Evolutionary conservation across 805 yeast species (phyloP).

Genomic region (Candida takata): DNA sequence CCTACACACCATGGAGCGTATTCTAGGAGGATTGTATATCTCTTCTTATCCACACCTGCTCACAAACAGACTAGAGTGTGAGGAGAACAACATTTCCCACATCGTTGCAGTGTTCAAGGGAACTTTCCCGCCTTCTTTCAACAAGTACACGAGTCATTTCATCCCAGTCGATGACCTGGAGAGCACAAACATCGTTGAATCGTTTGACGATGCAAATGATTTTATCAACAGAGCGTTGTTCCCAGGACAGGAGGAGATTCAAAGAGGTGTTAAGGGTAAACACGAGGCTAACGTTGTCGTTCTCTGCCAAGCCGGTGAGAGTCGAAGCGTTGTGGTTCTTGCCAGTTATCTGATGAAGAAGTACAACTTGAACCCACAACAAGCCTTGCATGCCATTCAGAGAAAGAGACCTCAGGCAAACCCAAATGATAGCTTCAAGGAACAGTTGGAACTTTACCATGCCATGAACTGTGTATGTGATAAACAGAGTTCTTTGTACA

Average conservation of each 20-base stretch:
- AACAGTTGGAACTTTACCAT: constrained; percentile 63
- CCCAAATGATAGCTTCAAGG: constrained; percentile 70
- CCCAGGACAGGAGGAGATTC: constrained; percentile 29
- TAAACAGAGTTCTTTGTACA: constrained; percentile 29
- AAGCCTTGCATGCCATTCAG: constrained; percentile 71
- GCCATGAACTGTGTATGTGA: constrained; percentile 32
- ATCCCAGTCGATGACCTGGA: constrained; percentile 69
- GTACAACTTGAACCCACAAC: constrained; percentile 47
- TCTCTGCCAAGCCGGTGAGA: constrained; percentile 89
- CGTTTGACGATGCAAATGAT: constrained; percentile 51
- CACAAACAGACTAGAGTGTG: constrained; percentile 42
- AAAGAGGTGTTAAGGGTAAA: constrained; percentile 21
- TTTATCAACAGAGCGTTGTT: constrained; percentile 64
- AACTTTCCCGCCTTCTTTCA: constrained; percentile 45
- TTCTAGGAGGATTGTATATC: constrained; percentile 74
- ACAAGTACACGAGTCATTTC: constrained; percentile 46
- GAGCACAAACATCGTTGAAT: constrained; percentile 54
- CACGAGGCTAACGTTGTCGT: constrained; percentile 46
- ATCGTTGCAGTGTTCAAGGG: constrained; percentile 68
- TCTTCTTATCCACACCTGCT: constrained; percentile 67
- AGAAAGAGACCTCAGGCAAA: constrained; percentile 51
- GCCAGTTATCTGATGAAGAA: constrained; percentile 87
- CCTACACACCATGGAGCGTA: constrained; percentile 41
- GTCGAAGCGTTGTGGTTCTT: constrained; percentile 80
- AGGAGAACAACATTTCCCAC: constrained; percentile 54